phyloP scores from a whole-genome alignment of 169 alveolate genomes.

The Theileria equi region DNA sequence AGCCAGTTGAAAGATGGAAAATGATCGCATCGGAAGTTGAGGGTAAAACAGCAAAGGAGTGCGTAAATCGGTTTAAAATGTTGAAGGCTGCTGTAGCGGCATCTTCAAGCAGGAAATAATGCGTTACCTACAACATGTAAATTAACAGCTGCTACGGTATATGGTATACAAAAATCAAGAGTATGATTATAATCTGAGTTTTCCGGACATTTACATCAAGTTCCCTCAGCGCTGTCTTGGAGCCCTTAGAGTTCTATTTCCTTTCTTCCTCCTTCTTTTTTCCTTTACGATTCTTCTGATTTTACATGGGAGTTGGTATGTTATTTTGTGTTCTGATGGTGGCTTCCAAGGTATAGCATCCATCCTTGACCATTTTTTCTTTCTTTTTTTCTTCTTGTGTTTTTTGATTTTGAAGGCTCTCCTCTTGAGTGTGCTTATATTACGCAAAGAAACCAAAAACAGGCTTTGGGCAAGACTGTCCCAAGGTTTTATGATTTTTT shows the following conservation, averaged over 20 bases:
- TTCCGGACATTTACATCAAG: neutral
- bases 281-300: conserved; percentile 73
- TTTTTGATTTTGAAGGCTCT: conserved; percentile 71
- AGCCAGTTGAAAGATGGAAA: conserved; percentile 78
- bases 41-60: conserved; percentile 72
- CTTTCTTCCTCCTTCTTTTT: conserved; percentile 60
- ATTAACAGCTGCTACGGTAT: neutral
- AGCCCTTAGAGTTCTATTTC: conserved; percentile 53
- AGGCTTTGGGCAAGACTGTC: too few relatives aligned
- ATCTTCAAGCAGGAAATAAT: neutral
- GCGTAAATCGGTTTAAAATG: conserved; percentile 67
- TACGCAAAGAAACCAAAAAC: neutral
- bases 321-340: conserved; percentile 39
- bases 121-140: neutral
- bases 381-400: conserved; percentile 78
- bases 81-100: conserved; percentile 23
- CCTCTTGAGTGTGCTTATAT: conserved; percentile 75
- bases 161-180: conserved; percentile 1
- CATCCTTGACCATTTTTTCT: conserved; percentile 69
- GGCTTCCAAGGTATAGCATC: conserved; percentile 75
- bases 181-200: neutral
- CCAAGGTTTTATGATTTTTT: too few relatives aligned
- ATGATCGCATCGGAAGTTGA: conserved; percentile 75
- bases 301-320: conserved; percentile 61
- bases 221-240: conserved; percentile 61